Percentiles rank a stretch among this genome's conserved stretches.
These are phyloP conservation scores for Cyberlindnera lachancei DNA, from an alignment of 805 yeast species.

Conservation along the genomic window DNA sequence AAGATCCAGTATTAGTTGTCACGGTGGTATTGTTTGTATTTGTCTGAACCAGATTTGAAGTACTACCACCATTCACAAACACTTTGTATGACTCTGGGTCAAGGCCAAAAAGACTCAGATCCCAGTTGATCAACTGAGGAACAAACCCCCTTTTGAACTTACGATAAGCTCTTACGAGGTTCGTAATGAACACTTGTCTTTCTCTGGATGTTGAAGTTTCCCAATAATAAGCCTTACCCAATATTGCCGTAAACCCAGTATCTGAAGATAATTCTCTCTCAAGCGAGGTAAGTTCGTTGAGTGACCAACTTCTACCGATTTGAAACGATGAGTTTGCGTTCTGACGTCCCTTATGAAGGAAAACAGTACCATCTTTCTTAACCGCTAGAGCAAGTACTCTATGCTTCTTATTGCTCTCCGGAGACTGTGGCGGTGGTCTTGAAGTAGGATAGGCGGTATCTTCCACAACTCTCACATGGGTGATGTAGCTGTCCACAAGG, in stretches of 20 bases:
- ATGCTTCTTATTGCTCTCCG: slow-evolving; percentile 44
- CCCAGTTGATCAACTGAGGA: slow-evolving; percentile 50
- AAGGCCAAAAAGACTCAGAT: slow-evolving; percentile 31
- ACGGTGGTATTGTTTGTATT: too few species aligned
- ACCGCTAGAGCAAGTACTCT: slow-evolving; percentile 52
- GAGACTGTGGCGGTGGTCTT: slow-evolving; percentile 55
- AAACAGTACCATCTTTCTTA: slow-evolving; percentile 58
- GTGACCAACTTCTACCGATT: slow-evolving; percentile 88
- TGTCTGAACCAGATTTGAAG: too few species aligned
- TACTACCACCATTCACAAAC: slow-evolving; percentile 11
- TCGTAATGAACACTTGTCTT: slow-evolving; percentile 48
- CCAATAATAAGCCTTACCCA: slow-evolving; percentile 86
- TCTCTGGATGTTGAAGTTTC: slow-evolving; percentile 52
- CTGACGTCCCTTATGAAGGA: slow-evolving; percentile 80
- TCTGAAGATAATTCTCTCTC: slow-evolving; percentile 45
- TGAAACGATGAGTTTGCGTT: slow-evolving; percentile 69
- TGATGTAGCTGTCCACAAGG: slow-evolving; percentile 52
- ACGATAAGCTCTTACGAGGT: slow-evolving; percentile 44
- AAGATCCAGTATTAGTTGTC: background rate
- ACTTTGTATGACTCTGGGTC: slow-evolving; percentile 29
- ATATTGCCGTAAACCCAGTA: slow-evolving; percentile 49
- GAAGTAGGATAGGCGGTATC: slow-evolving; percentile 61
- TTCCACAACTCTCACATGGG: slow-evolving; percentile 72
- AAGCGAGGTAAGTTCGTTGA: slow-evolving; percentile 57
- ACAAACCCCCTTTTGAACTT: slow-evolving; percentile 48